Conservation (phyloP, 2,329 filamentous ascomycete genomes). For the Trichoderma sp. region DNA sequence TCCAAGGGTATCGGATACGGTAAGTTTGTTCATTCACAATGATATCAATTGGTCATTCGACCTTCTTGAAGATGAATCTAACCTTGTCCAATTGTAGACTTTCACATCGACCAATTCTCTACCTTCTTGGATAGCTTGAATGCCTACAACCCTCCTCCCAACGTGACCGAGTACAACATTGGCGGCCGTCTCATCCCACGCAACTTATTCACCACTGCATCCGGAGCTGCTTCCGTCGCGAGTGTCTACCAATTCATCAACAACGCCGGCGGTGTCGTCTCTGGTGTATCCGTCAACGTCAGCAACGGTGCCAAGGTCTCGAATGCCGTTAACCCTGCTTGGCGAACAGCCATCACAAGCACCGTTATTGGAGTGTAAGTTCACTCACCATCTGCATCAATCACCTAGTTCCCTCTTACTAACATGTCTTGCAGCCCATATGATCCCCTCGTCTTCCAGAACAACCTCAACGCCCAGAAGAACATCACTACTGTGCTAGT, state of each 20-base stretch:
- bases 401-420: neutral
- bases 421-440: neutral
- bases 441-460: neutral
- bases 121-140: neutral
- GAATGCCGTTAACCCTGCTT: neutral
- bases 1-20: neutral
- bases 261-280: neutral
- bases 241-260: neutral
- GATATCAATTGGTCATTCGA: no score
- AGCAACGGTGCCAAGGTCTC: neutral
- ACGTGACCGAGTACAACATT: conserved; percentile 2
- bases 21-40: neutral
- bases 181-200: conserved; percentile 5
- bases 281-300: neutral
- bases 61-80: neutral
- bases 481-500: neutral
- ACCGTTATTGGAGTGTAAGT: neutral
- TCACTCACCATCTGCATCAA: neutral
- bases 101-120: neutral
- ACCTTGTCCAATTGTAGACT: neutral
- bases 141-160: neutral
- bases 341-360: neutral
- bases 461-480: neutral
- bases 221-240: neutral
- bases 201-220: neutral